Evolutionary conservation across 495 filamentous ascomycete genomes (phyloP), one percentile per base, ranked within the genome.

Genomic region (Tuber brumale): DNA sequence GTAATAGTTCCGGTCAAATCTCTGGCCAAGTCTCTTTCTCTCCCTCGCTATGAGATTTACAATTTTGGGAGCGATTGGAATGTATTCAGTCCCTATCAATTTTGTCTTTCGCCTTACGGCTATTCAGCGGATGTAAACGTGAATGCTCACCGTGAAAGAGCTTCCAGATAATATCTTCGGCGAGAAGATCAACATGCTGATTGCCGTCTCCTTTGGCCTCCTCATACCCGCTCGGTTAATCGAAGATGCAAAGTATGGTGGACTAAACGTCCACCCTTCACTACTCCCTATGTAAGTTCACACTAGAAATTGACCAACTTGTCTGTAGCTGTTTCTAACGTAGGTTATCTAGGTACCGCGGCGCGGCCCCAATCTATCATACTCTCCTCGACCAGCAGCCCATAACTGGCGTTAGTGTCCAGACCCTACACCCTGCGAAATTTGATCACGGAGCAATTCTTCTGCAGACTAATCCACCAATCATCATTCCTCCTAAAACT

Each of bases 201-300:
- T 98, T 46, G 94, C 94, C 37, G 96, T 97, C n/a, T 97, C 95
- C 10, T 99, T 98, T 83, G 95, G 95, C 5, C 88, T 96, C 23
- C 91, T 97, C 71, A 89, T 99, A 16, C 96, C 95, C 1, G 88
- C 89, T 8, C 87, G 92, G 5, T 88, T 97, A 23, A 86, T 98
- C 66, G 86, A 85, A 41, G 84, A 80, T 8, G 88, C 92, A 23
- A 87, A 88, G 74, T 97, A 95, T 85, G 94, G 94, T 76, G 95
- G 95, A 0, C 84, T 98, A 37, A 99, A 99, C 85, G 88, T 99
- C 6, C 95, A 99, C 82, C 95, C 95, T 1, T 97, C 95, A n/a
- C 83, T 97, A 10, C 89, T 99, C 19, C 95, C 95, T 12, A 90
- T 80, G 78, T 80, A 75, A 71, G 57, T 27, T 35, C 27, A 35